Evolutionary conservation across 2,329 filamentous ascomycete genomes (phyloP).

Genomic region (Aspergillus clavatus): DNA sequence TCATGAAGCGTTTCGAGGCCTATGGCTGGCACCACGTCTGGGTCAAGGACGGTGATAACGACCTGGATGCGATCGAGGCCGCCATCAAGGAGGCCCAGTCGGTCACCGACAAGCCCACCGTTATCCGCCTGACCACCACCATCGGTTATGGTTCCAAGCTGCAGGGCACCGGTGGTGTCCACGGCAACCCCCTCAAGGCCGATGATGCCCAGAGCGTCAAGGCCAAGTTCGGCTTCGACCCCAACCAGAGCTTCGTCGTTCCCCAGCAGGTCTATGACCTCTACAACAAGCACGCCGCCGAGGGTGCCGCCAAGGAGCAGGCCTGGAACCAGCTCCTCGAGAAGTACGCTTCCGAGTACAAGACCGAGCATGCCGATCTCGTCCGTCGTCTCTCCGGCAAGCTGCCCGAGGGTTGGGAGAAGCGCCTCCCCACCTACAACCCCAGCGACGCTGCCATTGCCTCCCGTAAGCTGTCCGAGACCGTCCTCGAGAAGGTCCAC

Average conservation of each 20-base stretch:
- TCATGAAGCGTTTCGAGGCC: constrained; percentile 86
- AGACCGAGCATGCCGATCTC: constrained; percentile 74
- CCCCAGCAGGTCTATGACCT: constrained; percentile 91
- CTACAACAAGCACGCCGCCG: constrained; percentile 77
- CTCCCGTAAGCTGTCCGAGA: constrained; percentile 94
- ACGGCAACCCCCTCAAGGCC: constrained; percentile 91
- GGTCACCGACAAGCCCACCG: constrained; percentile 90
- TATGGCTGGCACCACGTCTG: constrained; percentile 92
- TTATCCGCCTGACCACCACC: constrained; percentile 96
- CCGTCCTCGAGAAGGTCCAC: constrained; percentile 84
- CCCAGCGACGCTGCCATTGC: constrained; percentile 78
- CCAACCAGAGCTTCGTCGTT: constrained; percentile 85
- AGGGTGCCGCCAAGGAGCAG: constrained; percentile 83
- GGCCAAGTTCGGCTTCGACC: constrained; percentile 92
- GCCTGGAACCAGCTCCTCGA: constrained; percentile 93
- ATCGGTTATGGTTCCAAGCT: constrained; percentile 94
- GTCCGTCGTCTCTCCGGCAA: constrained; percentile 72
- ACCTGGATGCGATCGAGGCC: constrained; percentile 80
- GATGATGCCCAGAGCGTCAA: constrained; percentile 94
- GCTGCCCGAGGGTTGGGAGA: constrained; percentile 95
- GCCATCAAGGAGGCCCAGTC: constrained; percentile 80
- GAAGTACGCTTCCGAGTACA: constrained; percentile 77
- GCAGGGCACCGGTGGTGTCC: constrained; percentile 90
- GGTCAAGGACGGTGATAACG: constrained; percentile 82
- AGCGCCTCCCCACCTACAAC: constrained; percentile 85